These are phyloP conservation scores for Aureobasidium sp. DNA, from an alignment of 2,329 filamentous ascomycete species.

Conservation along the genomic window DNA sequence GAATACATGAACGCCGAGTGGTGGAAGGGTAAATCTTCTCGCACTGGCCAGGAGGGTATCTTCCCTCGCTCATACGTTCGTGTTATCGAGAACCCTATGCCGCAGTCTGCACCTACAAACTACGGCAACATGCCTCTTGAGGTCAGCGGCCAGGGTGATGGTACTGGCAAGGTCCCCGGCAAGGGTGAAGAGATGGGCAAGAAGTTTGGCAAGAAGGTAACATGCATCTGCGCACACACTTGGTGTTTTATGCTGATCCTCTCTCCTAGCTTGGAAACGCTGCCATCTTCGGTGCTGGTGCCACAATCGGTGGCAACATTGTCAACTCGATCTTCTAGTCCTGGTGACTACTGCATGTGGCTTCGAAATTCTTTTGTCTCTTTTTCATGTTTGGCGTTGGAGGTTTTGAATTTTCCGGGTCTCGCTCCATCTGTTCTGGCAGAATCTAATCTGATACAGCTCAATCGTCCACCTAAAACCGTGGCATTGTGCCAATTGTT, in stretches of 20 bases:
- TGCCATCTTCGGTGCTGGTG: slow-evolving; percentile 87
- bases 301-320: slow-evolving; percentile 80
- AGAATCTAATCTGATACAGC: neutral
- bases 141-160: slow-evolving; percentile 48
- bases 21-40: slow-evolving; percentile 84
- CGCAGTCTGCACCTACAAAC: slow-evolving; percentile 38
- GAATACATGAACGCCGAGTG: slow-evolving; percentile 97
- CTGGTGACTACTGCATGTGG: neutral
- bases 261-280: slow-evolving; percentile 53
- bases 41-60: slow-evolving; percentile 79
- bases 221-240: neutral
- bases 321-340: slow-evolving; percentile 82
- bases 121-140: slow-evolving; percentile 68
- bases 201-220: slow-evolving; percentile 85
- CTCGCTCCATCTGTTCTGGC: neutral
- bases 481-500: too few species aligned
- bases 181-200: slow-evolving; percentile 72
- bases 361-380: neutral
- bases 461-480: neutral
- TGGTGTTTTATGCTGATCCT: neutral
- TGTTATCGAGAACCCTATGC: slow-evolving; percentile 55
- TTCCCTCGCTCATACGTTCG: slow-evolving; percentile 88
- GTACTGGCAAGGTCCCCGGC: slow-evolving; percentile 41
- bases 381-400: slow-evolving; percentile 1
- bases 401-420: neutral